Percentiles rank a stretch among this genome's conserved stretches.
Conservation (phyloP, 345 rosid species). For the Punica granatum region DNA sequence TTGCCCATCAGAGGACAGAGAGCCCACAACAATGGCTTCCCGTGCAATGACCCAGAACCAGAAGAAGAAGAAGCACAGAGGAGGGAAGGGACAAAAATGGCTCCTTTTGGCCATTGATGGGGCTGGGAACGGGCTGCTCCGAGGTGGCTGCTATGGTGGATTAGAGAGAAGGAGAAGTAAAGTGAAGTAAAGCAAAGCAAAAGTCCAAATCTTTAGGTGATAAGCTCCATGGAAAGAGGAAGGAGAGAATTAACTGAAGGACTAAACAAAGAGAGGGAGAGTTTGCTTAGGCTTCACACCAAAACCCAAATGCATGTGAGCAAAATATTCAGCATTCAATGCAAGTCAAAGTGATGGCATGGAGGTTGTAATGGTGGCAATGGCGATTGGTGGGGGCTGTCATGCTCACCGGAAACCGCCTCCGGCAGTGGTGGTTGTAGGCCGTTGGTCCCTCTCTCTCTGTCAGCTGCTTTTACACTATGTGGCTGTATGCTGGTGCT, state of each 20-base stretch:
- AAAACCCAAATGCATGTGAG: slow-evolving; percentile 44
- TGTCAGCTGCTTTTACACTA: background rate
- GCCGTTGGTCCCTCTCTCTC: background rate
- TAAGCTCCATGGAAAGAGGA: slow-evolving; percentile 14
- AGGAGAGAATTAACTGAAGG: slow-evolving; percentile 1
- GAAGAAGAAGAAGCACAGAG: slow-evolving; percentile 3
- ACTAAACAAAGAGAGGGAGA: background rate
- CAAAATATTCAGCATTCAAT: slow-evolving; percentile 6
- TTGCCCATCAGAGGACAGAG: slow-evolving; percentile 75
- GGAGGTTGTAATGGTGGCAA: background rate
- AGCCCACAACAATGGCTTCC: slow-evolving; percentile 28
- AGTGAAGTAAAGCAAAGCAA: background rate
- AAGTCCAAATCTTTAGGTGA: slow-evolving; percentile 20
- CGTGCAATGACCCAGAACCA: slow-evolving; percentile 14
- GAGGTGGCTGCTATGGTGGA: background rate
- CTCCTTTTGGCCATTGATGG: slow-evolving; percentile 7
- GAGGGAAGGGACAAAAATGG: background rate
- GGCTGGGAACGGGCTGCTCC: background rate
- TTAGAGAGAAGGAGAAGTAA: background rate
- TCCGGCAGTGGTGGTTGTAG: background rate
- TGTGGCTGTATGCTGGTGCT: background rate
- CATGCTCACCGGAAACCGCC: background rate
- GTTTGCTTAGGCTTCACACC: slow-evolving; percentile 36
- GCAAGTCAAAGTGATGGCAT: background rate
- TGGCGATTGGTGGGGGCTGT: background rate